These are phyloP conservation scores for Breynia disticha DNA, from an alignment of 441 rosid genomes.

Conservation along the genomic window DNA sequence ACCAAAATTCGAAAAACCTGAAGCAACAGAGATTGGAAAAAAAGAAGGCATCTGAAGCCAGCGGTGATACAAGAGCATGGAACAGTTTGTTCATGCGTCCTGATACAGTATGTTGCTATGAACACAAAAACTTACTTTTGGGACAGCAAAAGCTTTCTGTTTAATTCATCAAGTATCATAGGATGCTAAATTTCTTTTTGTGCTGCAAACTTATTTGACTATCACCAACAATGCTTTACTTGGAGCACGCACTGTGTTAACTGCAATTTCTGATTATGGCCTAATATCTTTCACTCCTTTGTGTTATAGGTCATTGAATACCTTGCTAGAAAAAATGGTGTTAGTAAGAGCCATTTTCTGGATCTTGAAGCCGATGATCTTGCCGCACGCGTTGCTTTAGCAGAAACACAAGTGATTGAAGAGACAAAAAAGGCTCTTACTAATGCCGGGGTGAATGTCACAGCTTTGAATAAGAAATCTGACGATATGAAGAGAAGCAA, in stretches of 20 bases:
- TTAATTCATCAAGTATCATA: no score
- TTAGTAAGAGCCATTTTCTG: slow-evolving; percentile 83
- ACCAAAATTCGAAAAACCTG: slow-evolving; percentile 48
- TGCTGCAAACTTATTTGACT: no score
- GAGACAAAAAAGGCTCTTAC: slow-evolving; percentile 79
- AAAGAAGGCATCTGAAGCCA: slow-evolving; percentile 77
- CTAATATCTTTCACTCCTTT: slow-evolving; percentile 12
- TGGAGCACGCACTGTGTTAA: no score
- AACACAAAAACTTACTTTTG: neutral
- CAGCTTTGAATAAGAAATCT: slow-evolving; percentile 50
- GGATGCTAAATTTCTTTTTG: no score
- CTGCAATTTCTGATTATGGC: neutral
- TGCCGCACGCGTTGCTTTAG: slow-evolving; percentile 91
- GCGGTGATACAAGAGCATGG: slow-evolving; percentile 89
- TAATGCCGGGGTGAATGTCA: slow-evolving; percentile 72
- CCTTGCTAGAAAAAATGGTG: slow-evolving; percentile 72
- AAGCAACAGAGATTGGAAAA: slow-evolving; percentile 73
- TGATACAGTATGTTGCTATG: slow-evolving; percentile 53
- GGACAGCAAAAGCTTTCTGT: neutral
- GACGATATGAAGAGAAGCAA: slow-evolving; percentile 71
- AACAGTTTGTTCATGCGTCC: slow-evolving; percentile 84
- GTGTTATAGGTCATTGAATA: slow-evolving; percentile 63
- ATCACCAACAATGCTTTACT: no score
- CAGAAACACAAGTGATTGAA: slow-evolving; percentile 88
- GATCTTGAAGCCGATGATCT: slow-evolving; percentile 85